Evolutionary conservation across 768 basidiomycete species (phyloP), one percentile per base, ranked within the genome.

Genomic region (Candolleomyces efflorescens): DNA sequence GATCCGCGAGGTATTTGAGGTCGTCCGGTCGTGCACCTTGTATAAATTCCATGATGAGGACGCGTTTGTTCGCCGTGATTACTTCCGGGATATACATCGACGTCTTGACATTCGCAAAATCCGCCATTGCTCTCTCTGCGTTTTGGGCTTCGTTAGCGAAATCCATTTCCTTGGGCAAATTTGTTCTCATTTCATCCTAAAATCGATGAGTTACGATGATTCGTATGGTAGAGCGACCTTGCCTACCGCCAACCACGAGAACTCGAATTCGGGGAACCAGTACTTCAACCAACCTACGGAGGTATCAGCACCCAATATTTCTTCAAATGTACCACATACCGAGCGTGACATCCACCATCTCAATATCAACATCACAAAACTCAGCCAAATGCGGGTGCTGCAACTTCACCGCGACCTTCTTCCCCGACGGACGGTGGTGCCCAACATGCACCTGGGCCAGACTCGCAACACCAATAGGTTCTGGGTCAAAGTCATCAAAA

Each of bases 251-350:
- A 96, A 79, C 95, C 94, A 97, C 0, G 86, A 87, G 67, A 96
- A 91, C 69, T 98, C 95, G 64, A 98, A 99, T 54, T 94, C 87
- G 1, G 97, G 97, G 70, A 98, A 98, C 81, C 92, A 85, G 59
- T 82, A 83, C 66, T 95, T 95, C 62, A 99, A 86, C 83, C 92
- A 88, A 17, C 87, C 87, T 86, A 52, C 12, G 47, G 39, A 39
- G 24, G 12, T 23, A 13, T 37, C 11, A 36, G 20, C 20, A 24
- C 55, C 41, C 36, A n/a, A n/a, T 36, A 13, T 4, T 15, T 22
- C 63, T 79, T 18, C 60, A 86, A 87, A 32, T 5, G 11, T 1
- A 5, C 7, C 11, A 32, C 32, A 32, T 32, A 32, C 32, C 85
- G 7, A 91, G 74, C 6, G 87, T 83, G 15, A 86, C 80, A 50